Percentiles rank a stretch among this genome's conserved stretches.
phyloP scores from a whole-genome alignment of 768 basidiomycete genomes.

The Roridomyces roridus region DNA sequence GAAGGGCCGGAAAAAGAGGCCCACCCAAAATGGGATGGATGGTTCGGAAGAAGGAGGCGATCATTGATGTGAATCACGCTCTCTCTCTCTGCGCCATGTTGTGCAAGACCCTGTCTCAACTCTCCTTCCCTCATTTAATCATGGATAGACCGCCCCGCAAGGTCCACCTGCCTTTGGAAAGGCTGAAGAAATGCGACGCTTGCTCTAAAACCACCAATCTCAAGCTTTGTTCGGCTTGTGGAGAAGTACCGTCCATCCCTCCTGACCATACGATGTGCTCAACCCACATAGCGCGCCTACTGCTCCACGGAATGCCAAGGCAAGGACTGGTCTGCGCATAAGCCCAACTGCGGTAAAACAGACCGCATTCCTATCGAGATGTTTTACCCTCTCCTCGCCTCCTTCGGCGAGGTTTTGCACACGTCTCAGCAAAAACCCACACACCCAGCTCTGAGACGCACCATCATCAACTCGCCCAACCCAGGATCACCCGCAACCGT shows the following conservation, averaged over 20 bases:
- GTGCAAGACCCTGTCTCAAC: too few relatives aligned
- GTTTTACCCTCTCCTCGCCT: constrained; percentile 38
- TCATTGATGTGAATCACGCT: too few relatives aligned
- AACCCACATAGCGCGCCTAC: constrained; percentile 29
- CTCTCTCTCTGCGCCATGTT: too few relatives aligned
- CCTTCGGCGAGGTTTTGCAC: constrained; percentile 27
- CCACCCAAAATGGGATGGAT: too few relatives aligned
- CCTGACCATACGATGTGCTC: not conserved
- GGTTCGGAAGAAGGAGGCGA: too few relatives aligned
- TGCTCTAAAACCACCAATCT: constrained; percentile 15
- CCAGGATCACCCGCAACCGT: constrained; percentile 1
- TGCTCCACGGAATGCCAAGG: constrained; percentile 40
- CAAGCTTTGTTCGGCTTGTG: constrained; percentile 27
- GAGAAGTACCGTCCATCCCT: constrained; percentile 23
- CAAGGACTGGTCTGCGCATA: constrained; percentile 38
- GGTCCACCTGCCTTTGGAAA: constrained; percentile 28
- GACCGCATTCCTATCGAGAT: constrained; percentile 38
- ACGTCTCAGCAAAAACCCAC: constrained; percentile 12
- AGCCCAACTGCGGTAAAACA: constrained; percentile 38
- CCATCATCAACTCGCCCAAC: constrained; percentile 24
- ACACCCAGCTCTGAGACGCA: constrained; percentile 22
- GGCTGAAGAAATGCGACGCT: constrained; percentile 23
- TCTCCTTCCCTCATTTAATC: too few relatives aligned
- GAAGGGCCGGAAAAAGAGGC: too few relatives aligned
- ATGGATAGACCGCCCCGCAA: not conserved